Evolutionary conservation across 1,284 basidiomycete genomes (phyloP), one percentile per base, ranked within the genome.

Genomic region (Coniferiporia weirii): DNA sequence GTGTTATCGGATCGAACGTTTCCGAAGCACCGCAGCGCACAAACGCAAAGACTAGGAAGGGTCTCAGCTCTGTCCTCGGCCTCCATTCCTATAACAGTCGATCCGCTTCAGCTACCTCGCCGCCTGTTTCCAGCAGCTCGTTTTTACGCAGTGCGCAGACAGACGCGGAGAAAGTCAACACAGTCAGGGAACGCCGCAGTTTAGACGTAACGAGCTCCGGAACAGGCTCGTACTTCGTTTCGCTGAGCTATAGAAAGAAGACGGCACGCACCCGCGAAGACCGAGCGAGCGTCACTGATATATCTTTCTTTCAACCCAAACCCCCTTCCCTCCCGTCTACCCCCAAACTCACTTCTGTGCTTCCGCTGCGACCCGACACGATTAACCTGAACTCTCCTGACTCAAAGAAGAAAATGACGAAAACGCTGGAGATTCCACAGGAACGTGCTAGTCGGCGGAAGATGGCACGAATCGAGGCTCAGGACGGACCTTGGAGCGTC

Each of bases 401-500:
- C 15, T 46, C 22, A 43, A 53, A 59, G 57, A 19, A 35, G 22
- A 55, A 50, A 40, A 60, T 56, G 59, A 50, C 54, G 59, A 56
- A 38, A 32, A 32, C 49, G 50, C 44, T 49, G 20, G 60, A 57
- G 34, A 50, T 61, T 19, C 60, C 22, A 66, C 68, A 56, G 60
- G 72, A 47, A 52, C 67, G 66, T 35, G 65, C 71, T 61, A 69
- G 60, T 62, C 69, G 71, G 64, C 65, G 74, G 58, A 73, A 68
- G 57, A 75, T 77, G 49, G 74, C 79, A 34, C 77, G 81, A 54
- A 76, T 82, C 65, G 82, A 85, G 68, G 72, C 74, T 52, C 79
- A 85, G 70, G 86, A 87, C 68, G 85, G 83, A 20, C 84, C 81
- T 10, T 89, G 87, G 87, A 82, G 79, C 65, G 79, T 89, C 68